phyloP scores from a whole-genome alignment of 2,329 filamentous ascomycete species.

The Xylaria multiplex region DNA sequence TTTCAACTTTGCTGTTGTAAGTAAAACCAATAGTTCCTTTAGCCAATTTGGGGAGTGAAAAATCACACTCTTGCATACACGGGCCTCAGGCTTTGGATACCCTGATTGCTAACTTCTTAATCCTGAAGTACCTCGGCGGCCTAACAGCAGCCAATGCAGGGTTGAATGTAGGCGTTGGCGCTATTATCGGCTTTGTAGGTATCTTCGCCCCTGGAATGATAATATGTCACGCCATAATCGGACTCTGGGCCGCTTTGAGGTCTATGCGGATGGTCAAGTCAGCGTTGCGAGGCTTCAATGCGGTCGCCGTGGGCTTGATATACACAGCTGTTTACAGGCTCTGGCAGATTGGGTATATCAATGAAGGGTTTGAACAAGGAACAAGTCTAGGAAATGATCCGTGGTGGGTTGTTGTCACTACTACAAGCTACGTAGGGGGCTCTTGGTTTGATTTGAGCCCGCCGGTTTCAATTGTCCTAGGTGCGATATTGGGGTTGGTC shows the following conservation, averaged over 20 bases:
- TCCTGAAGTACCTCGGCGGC: conserved; percentile 58
- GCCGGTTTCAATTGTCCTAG: conserved; percentile 49
- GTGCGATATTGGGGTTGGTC: conserved; percentile 49
- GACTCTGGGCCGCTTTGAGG: conserved; percentile 64
- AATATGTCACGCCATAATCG: conserved; percentile 61
- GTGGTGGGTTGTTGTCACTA: conserved; percentile 71
- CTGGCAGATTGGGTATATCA: conserved; percentile 70
- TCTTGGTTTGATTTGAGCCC: conserved; percentile 49
- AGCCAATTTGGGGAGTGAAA: too few species aligned
- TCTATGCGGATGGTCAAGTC: conserved; percentile 58
- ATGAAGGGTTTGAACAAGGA: conserved; percentile 58
- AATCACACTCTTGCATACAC: neutral
- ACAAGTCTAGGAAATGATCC: conserved; percentile 66
- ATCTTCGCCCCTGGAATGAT: conserved; percentile 64
- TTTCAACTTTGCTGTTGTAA: conserved; percentile 50
- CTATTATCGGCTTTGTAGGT: conserved; percentile 61
- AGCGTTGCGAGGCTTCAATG: conserved; percentile 66
- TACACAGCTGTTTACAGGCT: conserved; percentile 72
- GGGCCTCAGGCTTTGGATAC: neutral
- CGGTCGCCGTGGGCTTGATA: conserved; percentile 68
- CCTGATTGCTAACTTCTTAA: neutral
- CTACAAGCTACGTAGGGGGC: conserved; percentile 51
- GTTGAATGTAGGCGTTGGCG: conserved; percentile 56
- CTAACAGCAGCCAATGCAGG: conserved; percentile 57
- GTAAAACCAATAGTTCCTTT: too few species aligned